These are phyloP conservation scores for Paracorniculantispora psalliotae DNA, from an alignment of 2,329 filamentous ascomycete genomes.

Conservation along the genomic window DNA sequence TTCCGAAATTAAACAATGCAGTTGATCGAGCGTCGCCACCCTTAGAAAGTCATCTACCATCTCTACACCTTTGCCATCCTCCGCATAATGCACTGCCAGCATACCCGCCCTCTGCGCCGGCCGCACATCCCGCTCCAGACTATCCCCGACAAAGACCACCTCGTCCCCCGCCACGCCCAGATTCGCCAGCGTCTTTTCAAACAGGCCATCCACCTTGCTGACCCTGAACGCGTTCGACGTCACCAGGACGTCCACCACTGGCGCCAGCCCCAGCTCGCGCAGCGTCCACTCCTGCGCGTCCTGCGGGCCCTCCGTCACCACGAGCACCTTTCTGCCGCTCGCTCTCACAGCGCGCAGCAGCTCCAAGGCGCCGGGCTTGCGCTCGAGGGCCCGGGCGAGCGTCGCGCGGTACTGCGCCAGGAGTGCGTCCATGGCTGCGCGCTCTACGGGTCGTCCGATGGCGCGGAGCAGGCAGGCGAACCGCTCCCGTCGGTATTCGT, in stretches of 20 bases:
- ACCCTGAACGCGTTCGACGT: not conserved
- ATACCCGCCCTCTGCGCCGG: not conserved
- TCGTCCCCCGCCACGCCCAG: not conserved
- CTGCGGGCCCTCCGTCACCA: not conserved
- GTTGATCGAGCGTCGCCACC: not conserved
- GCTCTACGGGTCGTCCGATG: not conserved
- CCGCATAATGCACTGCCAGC: not conserved
- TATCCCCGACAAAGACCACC: not conserved
- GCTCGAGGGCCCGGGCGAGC: not conserved
- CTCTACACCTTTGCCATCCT: not conserved
- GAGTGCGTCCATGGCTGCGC: not conserved
- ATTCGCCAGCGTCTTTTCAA: not conserved
- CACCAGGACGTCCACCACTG: not conserved
- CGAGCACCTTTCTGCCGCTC: not conserved
- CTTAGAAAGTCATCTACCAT: not conserved
- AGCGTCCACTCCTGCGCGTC: not conserved
- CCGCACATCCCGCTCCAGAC: not conserved
- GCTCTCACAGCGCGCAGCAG: not conserved
- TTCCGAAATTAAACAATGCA: too few relatives aligned
- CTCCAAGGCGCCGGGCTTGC: not conserved
- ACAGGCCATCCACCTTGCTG: not conserved
- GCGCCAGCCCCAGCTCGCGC: not conserved
- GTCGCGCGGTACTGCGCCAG: not conserved
- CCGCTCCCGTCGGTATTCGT: not conserved
- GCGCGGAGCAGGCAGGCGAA: not conserved